These are phyloP conservation scores for Russula brevipes DNA, from an alignment of 768 basidiomycete genomes.

Conservation along the genomic window DNA sequence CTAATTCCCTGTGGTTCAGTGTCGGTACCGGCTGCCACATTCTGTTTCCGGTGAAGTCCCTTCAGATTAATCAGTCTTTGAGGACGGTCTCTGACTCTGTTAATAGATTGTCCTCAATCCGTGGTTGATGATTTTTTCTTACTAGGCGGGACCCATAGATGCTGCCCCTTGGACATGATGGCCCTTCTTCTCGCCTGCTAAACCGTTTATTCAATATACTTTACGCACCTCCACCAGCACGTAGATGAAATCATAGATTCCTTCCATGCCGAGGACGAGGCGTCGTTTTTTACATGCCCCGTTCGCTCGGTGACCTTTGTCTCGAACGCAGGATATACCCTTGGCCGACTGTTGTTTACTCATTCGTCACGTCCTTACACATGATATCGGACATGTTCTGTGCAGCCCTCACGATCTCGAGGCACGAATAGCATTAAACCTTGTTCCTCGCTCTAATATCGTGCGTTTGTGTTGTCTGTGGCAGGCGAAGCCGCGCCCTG, in stretches of 20 bases:
- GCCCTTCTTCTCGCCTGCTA: not conserved
- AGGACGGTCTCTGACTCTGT: conserved; percentile 27
- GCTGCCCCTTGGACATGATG: not conserved
- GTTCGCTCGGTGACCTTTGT: no score
- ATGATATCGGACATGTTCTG: not conserved
- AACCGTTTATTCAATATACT: not conserved
- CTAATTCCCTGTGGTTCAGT: conserved; percentile 30
- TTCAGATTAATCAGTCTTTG: conserved; percentile 4
- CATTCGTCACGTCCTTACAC: not conserved
- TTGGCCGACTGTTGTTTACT: no score
- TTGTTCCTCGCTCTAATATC: no score
- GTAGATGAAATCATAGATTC: not conserved
- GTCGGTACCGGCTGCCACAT: conserved; percentile 63
- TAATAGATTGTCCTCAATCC: conserved; percentile 76
- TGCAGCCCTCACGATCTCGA: not conserved
- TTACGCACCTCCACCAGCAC: not conserved
- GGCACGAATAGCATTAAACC: not conserved
- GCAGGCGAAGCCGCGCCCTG: no score
- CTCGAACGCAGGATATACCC: no score
- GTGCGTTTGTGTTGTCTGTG: no score
- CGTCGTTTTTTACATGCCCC: not conserved
- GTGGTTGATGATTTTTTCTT: conserved; percentile 82
- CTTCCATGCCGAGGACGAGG: not conserved
- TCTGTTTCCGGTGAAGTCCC: conserved; percentile 63
- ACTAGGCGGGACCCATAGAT: conserved; percentile 28